Percentiles rank a stretch among this genome's conserved stretches.
Evolutionary conservation across 1,284 basidiomycete species (phyloP).

Genomic region (Pseudozyma thailandica): DNA sequence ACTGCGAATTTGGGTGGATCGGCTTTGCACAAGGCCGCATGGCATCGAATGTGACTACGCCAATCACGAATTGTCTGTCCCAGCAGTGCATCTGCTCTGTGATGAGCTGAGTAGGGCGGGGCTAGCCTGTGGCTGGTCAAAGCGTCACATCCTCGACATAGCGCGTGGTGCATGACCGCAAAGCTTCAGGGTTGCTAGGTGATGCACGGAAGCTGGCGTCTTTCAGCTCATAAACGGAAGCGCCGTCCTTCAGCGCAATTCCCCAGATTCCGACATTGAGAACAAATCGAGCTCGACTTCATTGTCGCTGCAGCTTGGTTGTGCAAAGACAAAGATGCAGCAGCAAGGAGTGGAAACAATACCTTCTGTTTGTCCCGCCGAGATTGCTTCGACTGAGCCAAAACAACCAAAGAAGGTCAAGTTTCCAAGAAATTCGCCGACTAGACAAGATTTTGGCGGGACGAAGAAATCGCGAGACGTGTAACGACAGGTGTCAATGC

Average conservation of each 20-base stretch:
- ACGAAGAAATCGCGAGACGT: too few relatives aligned
- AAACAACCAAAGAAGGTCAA: not conserved
- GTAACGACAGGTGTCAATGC: slow-evolving; percentile 21
- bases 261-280: slow-evolving; percentile 8
- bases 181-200: not conserved
- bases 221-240: slow-evolving; percentile 34
- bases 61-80: not conserved
- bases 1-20: not conserved
- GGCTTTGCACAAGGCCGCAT: not conserved
- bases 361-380: slow-evolving; percentile 29
- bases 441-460: too few relatives aligned
- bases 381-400: not conserved
- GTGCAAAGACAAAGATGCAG: not conserved
- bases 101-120: not conserved
- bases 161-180: not conserved
- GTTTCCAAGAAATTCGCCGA: not conserved
- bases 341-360: not conserved
- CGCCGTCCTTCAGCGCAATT: slow-evolving; percentile 8
- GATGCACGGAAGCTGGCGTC: slow-evolving; percentile 16
- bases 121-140: not conserved
- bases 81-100: not conserved
- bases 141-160: too few relatives aligned
- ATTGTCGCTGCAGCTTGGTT: slow-evolving; percentile 9
- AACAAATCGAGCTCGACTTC: slow-evolving; percentile 26
- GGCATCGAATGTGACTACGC: not conserved